Conservation (phyloP, 140 eudicot species). For the Erigeron philadelphicus region DNA sequence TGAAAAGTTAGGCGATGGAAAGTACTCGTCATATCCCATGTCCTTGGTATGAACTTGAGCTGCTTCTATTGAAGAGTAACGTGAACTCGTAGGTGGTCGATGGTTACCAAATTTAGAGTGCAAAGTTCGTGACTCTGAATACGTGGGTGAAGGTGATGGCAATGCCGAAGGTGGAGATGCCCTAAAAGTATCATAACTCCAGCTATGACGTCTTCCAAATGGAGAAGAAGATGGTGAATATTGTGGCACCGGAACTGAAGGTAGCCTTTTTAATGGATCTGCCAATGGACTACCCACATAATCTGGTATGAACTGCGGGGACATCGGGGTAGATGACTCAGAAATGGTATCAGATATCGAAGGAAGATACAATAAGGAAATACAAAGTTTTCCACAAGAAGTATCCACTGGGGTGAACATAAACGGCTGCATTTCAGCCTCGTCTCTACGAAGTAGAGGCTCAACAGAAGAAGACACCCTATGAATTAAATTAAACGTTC, state of each 20-base stretch:
- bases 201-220: constrained; percentile 79
- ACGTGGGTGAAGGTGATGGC: constrained; percentile 77
- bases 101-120: constrained; percentile 38
- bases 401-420: constrained; percentile 76
- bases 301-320: constrained; percentile 80
- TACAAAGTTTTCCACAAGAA: constrained; percentile 70
- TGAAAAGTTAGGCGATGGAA: constrained; percentile 60
- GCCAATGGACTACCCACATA: constrained; percentile 91
- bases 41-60: constrained; percentile 42
- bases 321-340: constrained; percentile 72
- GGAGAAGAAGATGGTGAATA: constrained; percentile 60
- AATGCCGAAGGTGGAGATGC: constrained; percentile 53
- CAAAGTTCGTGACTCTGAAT: constrained; percentile 60
- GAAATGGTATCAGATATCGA: constrained; percentile 50
- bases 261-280: constrained; percentile 63
- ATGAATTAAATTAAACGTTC: constrained; percentile 51
- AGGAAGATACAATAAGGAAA: constrained; percentile 60
- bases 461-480: constrained; percentile 64
- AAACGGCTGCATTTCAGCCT: constrained; percentile 73
- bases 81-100: constrained; percentile 54
- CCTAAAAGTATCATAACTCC: constrained; percentile 62
- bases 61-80: constrained; percentile 43
- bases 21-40: constrained; percentile 60
- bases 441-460: constrained; percentile 65
- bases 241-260: constrained; percentile 51